A percentile compares a stretch with the other conserved stretches of the same genome.
Conservation (phyloP, 192 early-diverging fungal species). For the Neocallimastix lanati region DNA sequence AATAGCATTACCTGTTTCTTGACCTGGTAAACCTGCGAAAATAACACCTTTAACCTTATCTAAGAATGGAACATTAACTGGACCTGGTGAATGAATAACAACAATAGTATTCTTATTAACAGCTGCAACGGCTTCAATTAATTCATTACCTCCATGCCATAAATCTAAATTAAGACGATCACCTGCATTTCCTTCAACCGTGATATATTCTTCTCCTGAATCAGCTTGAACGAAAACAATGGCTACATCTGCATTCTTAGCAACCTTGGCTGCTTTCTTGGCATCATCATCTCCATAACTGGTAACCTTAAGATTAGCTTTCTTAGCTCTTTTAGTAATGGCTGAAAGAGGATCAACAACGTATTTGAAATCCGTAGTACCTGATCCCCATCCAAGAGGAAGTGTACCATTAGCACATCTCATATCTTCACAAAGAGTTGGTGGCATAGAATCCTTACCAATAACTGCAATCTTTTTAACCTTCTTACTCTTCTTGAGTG, state of each 20-base stretch:
- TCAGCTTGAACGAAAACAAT: slow-evolving; percentile 15
- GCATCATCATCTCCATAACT: background rate
- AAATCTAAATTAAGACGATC: slow-evolving; percentile 12
- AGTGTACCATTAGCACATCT: background rate
- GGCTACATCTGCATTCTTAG: slow-evolving; percentile 17
- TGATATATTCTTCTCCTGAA: background rate
- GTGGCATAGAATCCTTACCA: slow-evolving; percentile 15
- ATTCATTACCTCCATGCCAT: slow-evolving; percentile 11
- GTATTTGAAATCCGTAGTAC: slow-evolving; percentile 4
- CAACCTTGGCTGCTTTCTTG: slow-evolving; percentile 1
- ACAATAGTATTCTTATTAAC: slow-evolving; percentile 17
- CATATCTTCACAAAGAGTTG: background rate
- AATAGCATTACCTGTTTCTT: slow-evolving; percentile 48
- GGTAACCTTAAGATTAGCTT: too few species aligned
- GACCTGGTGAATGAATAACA: slow-evolving; percentile 25
- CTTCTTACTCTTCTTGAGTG: slow-evolving; percentile 12
- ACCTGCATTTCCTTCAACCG: slow-evolving; percentile 5
- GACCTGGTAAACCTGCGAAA: slow-evolving; percentile 35
- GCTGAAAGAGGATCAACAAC: background rate
- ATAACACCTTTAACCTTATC: slow-evolving; percentile 37
- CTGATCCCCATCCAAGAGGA: slow-evolving; percentile 1
- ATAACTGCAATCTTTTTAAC: slow-evolving; percentile 12
- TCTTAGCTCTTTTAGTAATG: background rate
- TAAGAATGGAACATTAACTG: slow-evolving; percentile 24
- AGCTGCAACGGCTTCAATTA: slow-evolving; percentile 13